Base-by-base conservation (phyloP, 192 early-diverging fungal genomes). In the Allomyces macrogynus region DNA sequence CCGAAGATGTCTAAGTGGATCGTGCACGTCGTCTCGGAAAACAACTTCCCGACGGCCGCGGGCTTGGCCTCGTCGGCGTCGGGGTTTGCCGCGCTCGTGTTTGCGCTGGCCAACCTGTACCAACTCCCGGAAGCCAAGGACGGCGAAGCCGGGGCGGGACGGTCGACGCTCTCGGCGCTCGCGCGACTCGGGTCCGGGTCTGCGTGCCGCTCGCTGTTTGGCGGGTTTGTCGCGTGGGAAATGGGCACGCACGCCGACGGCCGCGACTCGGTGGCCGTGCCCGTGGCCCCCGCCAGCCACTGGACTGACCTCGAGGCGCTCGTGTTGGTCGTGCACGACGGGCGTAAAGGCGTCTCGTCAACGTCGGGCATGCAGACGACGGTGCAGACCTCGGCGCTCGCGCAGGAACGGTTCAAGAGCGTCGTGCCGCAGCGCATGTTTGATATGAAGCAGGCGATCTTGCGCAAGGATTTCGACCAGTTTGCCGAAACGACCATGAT, bases 21-120 rank as follows among this genome's bases (percentile, higher is more conserved):
- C n/a, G 71, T 97, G 63, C 91, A 90, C 67, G 84, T 99, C 60
- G 87, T 85, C 71, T 96, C 93, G n/a, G 89, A 87, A 67, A 99
- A 99, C 84, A 99, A 97, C 78, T 99, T 99, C 77, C 96, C 96
- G 22, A 99, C 96, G 8, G 96, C 96, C 24, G 96, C 96, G 1
- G 96, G 96, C 10, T 78, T 99, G 26, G 96, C 96, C 10, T 97
- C 95, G 61, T 93, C 90, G 10, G 96, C 96, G 14, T 89, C 89
- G 24, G 96, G 96, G 7, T 93, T 92, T 44, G 95, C 96, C 25
- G 90, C 89, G 67, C 77, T 99, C 62, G 90, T 92, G 26, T 91
- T 84, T 63, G 86, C 90, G 0, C 73, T 97, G 61, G 78, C 85
- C 23, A 65, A 82, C 66, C 75, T 92, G 63, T 91, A 81, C 67